Evolutionary conservation across 2,329 filamentous ascomycete species (phyloP).

Genomic region (Tothia fuscella): DNA sequence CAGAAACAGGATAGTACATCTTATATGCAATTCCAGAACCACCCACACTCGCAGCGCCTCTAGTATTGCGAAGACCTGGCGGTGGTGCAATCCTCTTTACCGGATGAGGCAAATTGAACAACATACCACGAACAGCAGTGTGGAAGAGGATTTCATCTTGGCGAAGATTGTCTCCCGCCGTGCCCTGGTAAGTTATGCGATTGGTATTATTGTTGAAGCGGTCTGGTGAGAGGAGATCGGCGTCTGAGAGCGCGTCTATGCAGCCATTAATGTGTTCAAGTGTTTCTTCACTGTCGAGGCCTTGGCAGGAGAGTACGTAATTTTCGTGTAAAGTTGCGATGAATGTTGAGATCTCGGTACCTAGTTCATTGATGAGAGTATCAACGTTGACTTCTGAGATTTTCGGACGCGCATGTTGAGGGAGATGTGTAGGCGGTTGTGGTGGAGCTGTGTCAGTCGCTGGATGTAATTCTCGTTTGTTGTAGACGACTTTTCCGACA

Average conservation of each 20-base stretch:
- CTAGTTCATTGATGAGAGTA: conserved; percentile 78
- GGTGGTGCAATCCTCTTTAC: conserved; percentile 51
- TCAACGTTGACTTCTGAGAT: conserved; percentile 41
- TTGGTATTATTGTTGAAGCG: conserved; percentile 49
- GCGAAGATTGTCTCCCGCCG: conserved; percentile 57
- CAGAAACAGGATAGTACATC: conserved; percentile 83
- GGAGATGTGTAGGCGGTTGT: conserved; percentile 35
- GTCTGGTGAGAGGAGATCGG: conserved; percentile 71
- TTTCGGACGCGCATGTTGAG: conserved; percentile 31
- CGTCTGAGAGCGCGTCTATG: conserved; percentile 74
- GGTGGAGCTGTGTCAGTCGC: conserved; percentile 20
- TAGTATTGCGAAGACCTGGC: conserved; percentile 23
- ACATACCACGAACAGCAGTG: conserved; percentile 70
- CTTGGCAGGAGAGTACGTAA: conserved; percentile 72
- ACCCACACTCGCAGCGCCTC: conserved; percentile 17
- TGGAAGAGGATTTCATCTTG: conserved; percentile 95
- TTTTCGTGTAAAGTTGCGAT: conserved; percentile 89
- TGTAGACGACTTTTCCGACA: conserved; percentile 91
- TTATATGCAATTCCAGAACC: conserved; percentile 54
- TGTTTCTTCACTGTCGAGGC: conserved; percentile 45
- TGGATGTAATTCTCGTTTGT: conserved; percentile 57
- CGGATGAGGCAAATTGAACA: conserved; percentile 75
- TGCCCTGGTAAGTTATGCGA: conserved; percentile 36
- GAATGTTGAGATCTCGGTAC: conserved; percentile 84
- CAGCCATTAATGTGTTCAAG: conserved; percentile 75